phyloP scores from a whole-genome alignment of 2,329 filamentous ascomycete species.

The Colletotrichum lindemuthianum region DNA sequence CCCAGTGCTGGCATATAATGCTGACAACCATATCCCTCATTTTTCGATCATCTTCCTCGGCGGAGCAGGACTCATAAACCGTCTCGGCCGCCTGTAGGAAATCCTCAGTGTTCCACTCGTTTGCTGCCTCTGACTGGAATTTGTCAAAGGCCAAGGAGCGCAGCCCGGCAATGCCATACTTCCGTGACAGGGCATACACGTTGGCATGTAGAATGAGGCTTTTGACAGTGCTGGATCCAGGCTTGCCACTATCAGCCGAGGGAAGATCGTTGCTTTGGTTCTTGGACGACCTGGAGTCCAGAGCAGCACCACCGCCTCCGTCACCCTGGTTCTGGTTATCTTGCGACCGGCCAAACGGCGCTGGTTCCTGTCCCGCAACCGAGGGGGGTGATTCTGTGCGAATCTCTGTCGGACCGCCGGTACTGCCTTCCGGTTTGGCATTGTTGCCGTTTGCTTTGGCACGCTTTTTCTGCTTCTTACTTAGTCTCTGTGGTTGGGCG shows the following conservation, averaged over 20 bases:
- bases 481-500: slow-evolving; percentile 10
- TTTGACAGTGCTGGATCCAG: not conserved
- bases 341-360: not conserved
- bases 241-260: not conserved
- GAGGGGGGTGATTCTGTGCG: not conserved
- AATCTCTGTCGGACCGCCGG: not conserved
- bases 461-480: slow-evolving; percentile 30
- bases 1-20: slow-evolving; percentile 22
- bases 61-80: slow-evolving; percentile 12
- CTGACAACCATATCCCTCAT: slow-evolving; percentile 27
- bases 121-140: slow-evolving; percentile 19
- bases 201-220: slow-evolving; percentile 24
- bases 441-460: slow-evolving; percentile 19
- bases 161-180: slow-evolving; percentile 17
- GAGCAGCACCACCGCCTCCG: not conserved
- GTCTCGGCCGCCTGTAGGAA: slow-evolving; percentile 23
- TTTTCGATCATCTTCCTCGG: slow-evolving; percentile 9
- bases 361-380: not conserved
- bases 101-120: slow-evolving; percentile 27
- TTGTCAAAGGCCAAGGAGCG: slow-evolving; percentile 9
- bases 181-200: slow-evolving; percentile 21
- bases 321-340: slow-evolving; percentile 14
- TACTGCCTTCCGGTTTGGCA: not conserved
- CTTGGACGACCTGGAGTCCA: not conserved
- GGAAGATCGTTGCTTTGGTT: not conserved